Evolutionary conservation across 352 stramenopile species (phyloP).

Genomic region (Phytopythium aichiense): DNA sequence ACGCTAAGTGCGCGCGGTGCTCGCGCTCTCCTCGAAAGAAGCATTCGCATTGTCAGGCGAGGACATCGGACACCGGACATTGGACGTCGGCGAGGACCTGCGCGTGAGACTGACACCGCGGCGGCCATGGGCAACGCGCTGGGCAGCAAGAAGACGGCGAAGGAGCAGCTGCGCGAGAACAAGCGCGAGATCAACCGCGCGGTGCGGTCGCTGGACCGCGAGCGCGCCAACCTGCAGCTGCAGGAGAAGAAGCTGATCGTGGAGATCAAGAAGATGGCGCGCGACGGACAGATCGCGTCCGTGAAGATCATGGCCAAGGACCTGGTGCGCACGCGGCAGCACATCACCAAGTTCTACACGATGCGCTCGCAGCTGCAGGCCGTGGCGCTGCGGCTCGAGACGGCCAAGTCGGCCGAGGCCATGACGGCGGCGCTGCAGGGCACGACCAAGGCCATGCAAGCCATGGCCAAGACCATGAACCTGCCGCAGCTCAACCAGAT

Average conservation of each 20-base stretch:
- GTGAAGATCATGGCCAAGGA: slow-evolving; percentile 98
- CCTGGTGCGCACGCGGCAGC: slow-evolving; percentile 93
- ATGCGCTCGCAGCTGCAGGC: slow-evolving; percentile 97
- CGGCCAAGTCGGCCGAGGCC: slow-evolving; percentile 95
- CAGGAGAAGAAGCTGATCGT: slow-evolving; percentile 95
- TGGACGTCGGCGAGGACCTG: too few species aligned
- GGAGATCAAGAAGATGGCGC: slow-evolving; percentile 98
- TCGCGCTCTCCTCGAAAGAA: too few species aligned
- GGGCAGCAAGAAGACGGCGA: slow-evolving; percentile 79
- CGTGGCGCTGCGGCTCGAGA: slow-evolving; percentile 92
- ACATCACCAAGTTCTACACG: slow-evolving; percentile 98
- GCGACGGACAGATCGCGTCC: slow-evolving; percentile 93
- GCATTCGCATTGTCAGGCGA: too few species aligned
- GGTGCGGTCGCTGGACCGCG: slow-evolving; percentile 95
- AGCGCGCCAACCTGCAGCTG: slow-evolving; percentile 89
- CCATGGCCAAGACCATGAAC: slow-evolving; percentile 95
- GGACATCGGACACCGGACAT: too few species aligned
- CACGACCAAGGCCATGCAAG: slow-evolving; percentile 81
- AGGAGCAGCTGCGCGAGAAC: slow-evolving; percentile 95
- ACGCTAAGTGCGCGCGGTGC: too few species aligned
- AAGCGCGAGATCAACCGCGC: slow-evolving; percentile 97
- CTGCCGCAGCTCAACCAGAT: slow-evolving; percentile 96
- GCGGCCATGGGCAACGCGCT: slow-evolving; percentile 65
- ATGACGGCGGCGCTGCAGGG: slow-evolving; percentile 89
- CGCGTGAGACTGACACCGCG: not conserved